phyloP scores from a whole-genome alignment of 768 basidiomycete species.

The Floccularia luteovirens region DNA sequence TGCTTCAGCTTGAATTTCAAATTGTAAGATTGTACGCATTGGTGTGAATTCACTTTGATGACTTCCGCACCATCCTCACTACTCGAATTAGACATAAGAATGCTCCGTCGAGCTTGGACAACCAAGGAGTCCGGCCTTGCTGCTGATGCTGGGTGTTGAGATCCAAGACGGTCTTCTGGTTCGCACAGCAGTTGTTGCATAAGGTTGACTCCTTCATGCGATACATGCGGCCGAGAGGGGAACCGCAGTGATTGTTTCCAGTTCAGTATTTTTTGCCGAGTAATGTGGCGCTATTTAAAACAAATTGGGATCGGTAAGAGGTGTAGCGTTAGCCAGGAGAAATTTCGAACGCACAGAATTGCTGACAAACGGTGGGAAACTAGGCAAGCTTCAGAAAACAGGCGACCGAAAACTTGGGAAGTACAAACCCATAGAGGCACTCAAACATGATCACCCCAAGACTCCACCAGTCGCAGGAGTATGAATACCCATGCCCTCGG shows the following conservation, averaged over 20 bases:
- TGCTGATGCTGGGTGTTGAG: constrained; percentile 58
- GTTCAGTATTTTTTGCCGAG: constrained; percentile 94
- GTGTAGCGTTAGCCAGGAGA: constrained; percentile 2
- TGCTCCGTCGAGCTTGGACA: constrained; percentile 66
- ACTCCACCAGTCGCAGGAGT: constrained; percentile 98
- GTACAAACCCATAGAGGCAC: constrained; percentile 79
- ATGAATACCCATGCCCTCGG: constrained; percentile 86
- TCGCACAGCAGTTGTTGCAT: constrained; percentile 91
- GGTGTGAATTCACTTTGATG: constrained; percentile 59
- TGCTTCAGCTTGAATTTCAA: constrained; percentile 8
- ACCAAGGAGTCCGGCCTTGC: constrained; percentile 75
- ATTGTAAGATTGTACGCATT: constrained; percentile 7
- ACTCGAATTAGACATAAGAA: constrained; percentile 47
- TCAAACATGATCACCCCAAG: constrained; percentile 96
- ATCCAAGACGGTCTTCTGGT: constrained; percentile 89
- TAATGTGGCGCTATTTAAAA: constrained; percentile 70
- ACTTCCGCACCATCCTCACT: constrained; percentile 77
- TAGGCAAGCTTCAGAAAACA: constrained; percentile 19
- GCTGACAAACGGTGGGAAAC: constrained; percentile 94
- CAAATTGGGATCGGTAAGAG: constrained; percentile 4
- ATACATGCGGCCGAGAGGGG: constrained; percentile 74
- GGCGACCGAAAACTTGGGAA: constrained; percentile 5
- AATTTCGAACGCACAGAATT: constrained; percentile 60
- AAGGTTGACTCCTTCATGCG: constrained; percentile 80
- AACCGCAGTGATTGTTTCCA: constrained; percentile 90